Evolutionary conservation across 2,329 filamentous ascomycete genomes (phyloP).

Genomic region (Biscogniauxia sp.): DNA sequence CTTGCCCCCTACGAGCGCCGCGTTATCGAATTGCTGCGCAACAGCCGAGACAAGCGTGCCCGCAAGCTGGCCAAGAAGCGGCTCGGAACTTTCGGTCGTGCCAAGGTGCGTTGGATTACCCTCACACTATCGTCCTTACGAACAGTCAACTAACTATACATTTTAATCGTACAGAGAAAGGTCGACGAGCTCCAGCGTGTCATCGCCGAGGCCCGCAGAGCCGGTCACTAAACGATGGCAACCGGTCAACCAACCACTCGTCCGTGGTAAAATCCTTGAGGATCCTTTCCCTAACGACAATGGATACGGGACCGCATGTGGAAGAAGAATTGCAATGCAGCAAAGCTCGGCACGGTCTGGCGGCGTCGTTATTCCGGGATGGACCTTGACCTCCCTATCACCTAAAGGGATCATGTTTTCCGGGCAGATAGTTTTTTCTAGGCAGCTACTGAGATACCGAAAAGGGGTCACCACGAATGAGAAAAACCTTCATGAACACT

Average conservation of each 20-base stretch:
- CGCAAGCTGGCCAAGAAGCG: conserved; percentile 99
- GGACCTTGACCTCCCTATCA: conserved; percentile 14
- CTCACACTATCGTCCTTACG: neutral
- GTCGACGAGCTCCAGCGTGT: conserved; percentile 98
- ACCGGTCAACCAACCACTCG: conserved; percentile 13
- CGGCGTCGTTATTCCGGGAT: conserved; percentile 27
- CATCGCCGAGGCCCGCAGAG: conserved; percentile 88
- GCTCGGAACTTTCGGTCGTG: neutral
- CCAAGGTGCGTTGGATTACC: conserved; percentile 53
- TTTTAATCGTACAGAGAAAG: conserved; percentile 99
- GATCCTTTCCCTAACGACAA: conserved; percentile 4
- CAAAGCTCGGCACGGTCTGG: conserved; percentile 21
- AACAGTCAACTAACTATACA: conserved; percentile 76
- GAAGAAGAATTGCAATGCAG: conserved; percentile 19
- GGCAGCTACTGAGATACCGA: conserved; percentile 22
- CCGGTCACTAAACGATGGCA: conserved; percentile 51
- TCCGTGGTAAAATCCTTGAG: conserved; percentile 12
- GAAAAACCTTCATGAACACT: neutral
- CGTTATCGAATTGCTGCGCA: conserved; percentile 97
- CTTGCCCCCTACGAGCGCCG: conserved; percentile 96
- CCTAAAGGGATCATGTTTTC: conserved; percentile 10
- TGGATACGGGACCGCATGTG: conserved; percentile 7
- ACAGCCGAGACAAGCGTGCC: conserved; percentile 99
- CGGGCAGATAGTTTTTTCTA: conserved; percentile 9
- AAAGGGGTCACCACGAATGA: conserved; percentile 17